Percentiles rank a stretch among this genome's conserved stretches.
Evolutionary conservation across 257 asterid genomes (phyloP).

Genomic region (Vinca minor): DNA sequence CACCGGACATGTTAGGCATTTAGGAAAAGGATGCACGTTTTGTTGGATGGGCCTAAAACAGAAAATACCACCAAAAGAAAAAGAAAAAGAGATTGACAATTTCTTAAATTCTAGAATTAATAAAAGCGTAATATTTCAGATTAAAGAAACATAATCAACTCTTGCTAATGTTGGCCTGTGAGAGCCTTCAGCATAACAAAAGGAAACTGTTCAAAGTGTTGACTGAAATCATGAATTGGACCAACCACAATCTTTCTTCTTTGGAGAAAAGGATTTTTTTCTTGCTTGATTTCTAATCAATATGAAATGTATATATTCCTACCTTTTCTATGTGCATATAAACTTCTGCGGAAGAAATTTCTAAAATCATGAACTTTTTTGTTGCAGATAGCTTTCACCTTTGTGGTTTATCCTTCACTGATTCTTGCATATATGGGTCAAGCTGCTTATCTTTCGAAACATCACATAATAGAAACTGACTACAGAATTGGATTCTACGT

Average conservation of each 20-base stretch:
- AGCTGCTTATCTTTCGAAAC: constrained; percentile 95
- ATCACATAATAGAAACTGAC: constrained; percentile 58
- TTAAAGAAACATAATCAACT: too few species aligned
- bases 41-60: too few species aligned
- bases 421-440: constrained; percentile 98
- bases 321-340: constrained; percentile 18
- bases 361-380: constrained; percentile 25
- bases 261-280: constrained; percentile 42
- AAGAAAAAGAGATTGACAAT: too few species aligned
- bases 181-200: constrained; percentile 67
- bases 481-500: constrained; percentile 79
- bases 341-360: constrained; percentile 7
- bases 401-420: constrained; percentile 77
- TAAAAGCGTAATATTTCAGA: too few species aligned
- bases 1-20: too few species aligned
- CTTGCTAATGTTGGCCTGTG: constrained; percentile 84
- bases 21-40: too few species aligned
- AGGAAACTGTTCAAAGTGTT: neutral
- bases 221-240: constrained; percentile 5
- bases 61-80: too few species aligned
- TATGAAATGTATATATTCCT: neutral
- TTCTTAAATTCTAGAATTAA: too few species aligned
- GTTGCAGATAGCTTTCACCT: constrained; percentile 83
- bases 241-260: constrained; percentile 7
- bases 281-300: neutral